Percentiles rank a stretch among this genome's conserved stretches.
These are phyloP conservation scores for Sphagnum magellanicum DNA, from an alignment of 228 moss, liverwort and hornwort species.

Conservation along the genomic window DNA sequence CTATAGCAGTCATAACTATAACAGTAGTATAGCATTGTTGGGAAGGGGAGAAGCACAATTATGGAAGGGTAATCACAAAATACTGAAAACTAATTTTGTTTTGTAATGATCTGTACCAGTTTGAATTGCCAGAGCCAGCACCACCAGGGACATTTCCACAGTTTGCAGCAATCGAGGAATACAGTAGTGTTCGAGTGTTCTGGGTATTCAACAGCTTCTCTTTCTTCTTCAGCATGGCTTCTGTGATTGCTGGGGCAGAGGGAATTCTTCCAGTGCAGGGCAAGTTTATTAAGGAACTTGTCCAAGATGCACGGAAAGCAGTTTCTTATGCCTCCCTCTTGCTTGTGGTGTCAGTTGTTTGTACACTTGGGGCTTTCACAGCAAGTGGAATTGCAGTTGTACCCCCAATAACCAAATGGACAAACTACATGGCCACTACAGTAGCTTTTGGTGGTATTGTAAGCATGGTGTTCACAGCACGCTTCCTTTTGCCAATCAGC, in stretches of 20 bases:
- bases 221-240: constrained; percentile 46
- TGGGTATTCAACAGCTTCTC: constrained; percentile 56
- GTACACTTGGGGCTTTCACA: constrained; percentile 19
- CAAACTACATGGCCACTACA: constrained; percentile 14
- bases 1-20: too few relatives aligned
- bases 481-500: constrained; percentile 14
- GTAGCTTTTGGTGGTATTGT: constrained; percentile 15
- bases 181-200: constrained; percentile 33
- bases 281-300: constrained; percentile 32
- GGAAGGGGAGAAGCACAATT: too few relatives aligned
- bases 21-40: too few relatives aligned
- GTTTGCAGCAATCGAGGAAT: constrained; percentile 34
- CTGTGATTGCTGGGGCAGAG: constrained; percentile 28
- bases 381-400: constrained; percentile 13
- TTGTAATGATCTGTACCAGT: constrained; percentile 1
- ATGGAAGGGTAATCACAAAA: too few relatives aligned
- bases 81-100: neutral
- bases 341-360: constrained; percentile 12
- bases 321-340: constrained; percentile 15
- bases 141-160: constrained; percentile 9
- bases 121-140: constrained; percentile 7
- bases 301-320: constrained; percentile 16
- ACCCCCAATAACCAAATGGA: constrained; percentile 9
- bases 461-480: constrained; percentile 7
- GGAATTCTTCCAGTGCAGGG: constrained; percentile 24